These are phyloP conservation scores for Wallacemonas collosoma DNA, from an alignment of 208 protist genomes.

Conservation along the genomic window DNA sequence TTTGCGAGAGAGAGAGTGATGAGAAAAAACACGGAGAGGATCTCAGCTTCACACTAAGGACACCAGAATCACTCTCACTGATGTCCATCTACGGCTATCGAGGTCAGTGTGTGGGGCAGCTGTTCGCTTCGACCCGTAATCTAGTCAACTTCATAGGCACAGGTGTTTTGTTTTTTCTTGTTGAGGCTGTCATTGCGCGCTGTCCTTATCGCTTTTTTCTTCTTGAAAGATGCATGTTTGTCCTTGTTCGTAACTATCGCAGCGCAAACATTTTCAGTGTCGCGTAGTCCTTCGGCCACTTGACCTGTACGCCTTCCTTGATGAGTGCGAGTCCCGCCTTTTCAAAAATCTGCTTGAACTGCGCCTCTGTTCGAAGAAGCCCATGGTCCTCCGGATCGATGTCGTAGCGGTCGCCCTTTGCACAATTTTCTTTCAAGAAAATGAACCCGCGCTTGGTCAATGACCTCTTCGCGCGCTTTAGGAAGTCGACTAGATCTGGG, in stretches of 20 bases:
- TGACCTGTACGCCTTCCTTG: conserved; percentile 31
- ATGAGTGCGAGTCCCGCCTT: conserved; percentile 41
- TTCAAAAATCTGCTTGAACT: conserved; percentile 50
- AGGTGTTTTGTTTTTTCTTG: neutral
- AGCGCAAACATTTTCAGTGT: conserved; percentile 69
- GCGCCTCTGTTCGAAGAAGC: conserved; percentile 47
- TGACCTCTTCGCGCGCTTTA: conserved; percentile 32
- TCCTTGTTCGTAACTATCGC: conserved; percentile 19
- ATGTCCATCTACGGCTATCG: too few relatives aligned
- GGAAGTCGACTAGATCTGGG: conserved; percentile 50
- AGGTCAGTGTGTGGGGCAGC: too few relatives aligned
- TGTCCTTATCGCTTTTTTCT: neutral
- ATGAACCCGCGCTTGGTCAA: conserved; percentile 49
- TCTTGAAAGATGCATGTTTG: neutral
- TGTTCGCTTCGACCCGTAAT: too few relatives aligned
- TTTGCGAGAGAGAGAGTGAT: neutral
- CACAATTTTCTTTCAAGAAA: conserved; percentile 74
- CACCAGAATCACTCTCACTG: too few relatives aligned
- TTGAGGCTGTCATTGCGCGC: neutral
- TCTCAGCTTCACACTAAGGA: too few relatives aligned
- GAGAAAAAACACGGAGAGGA: neutral
- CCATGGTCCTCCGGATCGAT: conserved; percentile 60
- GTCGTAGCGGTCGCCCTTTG: conserved; percentile 31
- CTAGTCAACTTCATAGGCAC: too few relatives aligned
- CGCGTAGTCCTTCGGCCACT: conserved; percentile 52